Evolutionary conservation across 345 rosid genomes (phyloP).

Genomic region (Clausena lansium): DNA sequence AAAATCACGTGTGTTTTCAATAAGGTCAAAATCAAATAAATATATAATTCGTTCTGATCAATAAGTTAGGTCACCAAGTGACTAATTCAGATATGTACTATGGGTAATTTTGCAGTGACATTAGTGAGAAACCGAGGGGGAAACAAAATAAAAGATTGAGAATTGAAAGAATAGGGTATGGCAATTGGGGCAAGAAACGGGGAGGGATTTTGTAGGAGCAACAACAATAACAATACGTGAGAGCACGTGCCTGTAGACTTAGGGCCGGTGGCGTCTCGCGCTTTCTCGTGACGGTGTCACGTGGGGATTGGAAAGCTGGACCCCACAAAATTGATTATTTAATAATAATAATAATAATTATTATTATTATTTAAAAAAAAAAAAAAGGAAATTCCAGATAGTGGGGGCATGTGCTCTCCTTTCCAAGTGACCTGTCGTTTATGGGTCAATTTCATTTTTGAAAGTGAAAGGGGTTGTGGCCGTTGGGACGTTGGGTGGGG

Average conservation of each 20-base stretch:
- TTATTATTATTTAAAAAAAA: neutral
- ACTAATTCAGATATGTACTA: too few relatives aligned
- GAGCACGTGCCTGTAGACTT: slow-evolving; percentile 36
- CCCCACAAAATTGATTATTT: slow-evolving; percentile 8
- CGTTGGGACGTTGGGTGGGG: neutral
- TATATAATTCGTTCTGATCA: too few relatives aligned
- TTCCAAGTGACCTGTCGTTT: slow-evolving; percentile 33
- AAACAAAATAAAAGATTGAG: too few relatives aligned
- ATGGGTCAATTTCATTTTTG: slow-evolving; percentile 11
- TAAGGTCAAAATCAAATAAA: neutral
- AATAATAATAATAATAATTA: neutral
- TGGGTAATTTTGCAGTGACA: too few relatives aligned
- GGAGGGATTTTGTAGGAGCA: neutral
- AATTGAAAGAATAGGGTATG: neutral
- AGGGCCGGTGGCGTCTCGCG: slow-evolving; percentile 25
- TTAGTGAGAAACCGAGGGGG: too few relatives aligned
- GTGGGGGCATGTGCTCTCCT: slow-evolving; percentile 42
- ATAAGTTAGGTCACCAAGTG: neutral
- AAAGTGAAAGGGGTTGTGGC: neutral
- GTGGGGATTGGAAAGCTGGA: slow-evolving; percentile 25
- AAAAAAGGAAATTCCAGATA: neutral
- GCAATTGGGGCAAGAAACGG: neutral
- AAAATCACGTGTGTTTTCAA: neutral
- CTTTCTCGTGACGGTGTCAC: slow-evolving; percentile 46
- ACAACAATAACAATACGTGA: neutral